Evolutionary conservation across 441 rosid species (phyloP), one percentile per base, ranked within the genome.

Genomic region (Syzygium malaccense): DNA sequence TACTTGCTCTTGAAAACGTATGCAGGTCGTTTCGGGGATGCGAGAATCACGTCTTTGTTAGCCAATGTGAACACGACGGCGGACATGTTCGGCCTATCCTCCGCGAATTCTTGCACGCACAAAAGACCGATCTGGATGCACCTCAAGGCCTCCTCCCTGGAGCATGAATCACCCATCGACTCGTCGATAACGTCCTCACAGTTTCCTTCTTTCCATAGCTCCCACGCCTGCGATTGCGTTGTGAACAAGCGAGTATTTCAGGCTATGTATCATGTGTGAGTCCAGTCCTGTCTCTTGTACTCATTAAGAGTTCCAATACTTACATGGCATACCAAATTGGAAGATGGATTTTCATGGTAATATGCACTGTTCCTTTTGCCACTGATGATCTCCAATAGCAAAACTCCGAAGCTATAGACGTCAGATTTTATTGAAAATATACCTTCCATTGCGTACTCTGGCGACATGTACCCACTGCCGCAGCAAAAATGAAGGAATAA

Each of bases 41-140:
- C 64, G 57, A 92, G 90, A 87, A 90, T 80, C 57, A 86, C 41
- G 33, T 93, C 88, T 86, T 88, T 68, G 87, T 93, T 93, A 48
- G 87, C 93, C 58, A 96, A 92, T 95, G 93, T 94, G 53, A 91
- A 84, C 88, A 91, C 86, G 41, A 94, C 92, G 1, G 92, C 78
- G 66, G 92, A 88, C 98, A 95, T 93, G 87, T 64, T 91, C 85
- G 94, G 98, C 88, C 98, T 95, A 68, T 91, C 89, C 19, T 87
- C 85, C 37, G 91, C 94, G 53, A 92, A 91, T 55, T 92, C 91
- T 75, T 95, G 95, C 62, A 93, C 96, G 86, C 94, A 93, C 6
- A 94, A 88, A 85, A 94, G 90, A 4, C 93, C 94, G 19, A 95
- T 91, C 89, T 95, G 95, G 88, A 95, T 92, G 91, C 94, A 93